These are phyloP conservation scores for Margaritispora aquatica DNA, from an alignment of 495 filamentous ascomycete species.

Conservation along the genomic window DNA sequence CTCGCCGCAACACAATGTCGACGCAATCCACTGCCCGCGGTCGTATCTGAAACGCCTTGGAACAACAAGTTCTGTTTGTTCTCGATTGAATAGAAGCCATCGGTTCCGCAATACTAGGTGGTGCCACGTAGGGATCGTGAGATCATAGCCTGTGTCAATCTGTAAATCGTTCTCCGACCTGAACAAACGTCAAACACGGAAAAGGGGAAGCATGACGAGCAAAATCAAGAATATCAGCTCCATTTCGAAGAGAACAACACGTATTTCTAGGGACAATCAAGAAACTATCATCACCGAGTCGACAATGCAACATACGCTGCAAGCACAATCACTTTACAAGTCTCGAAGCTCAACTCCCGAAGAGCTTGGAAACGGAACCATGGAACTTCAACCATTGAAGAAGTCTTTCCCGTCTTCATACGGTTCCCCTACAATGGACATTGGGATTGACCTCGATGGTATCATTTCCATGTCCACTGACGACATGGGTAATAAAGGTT, in stretches of 20 bases:
- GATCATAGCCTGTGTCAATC: neutral
- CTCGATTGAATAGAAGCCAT: neutral
- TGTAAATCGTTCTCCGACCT: neutral
- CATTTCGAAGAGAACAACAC: slow-evolving; percentile 18
- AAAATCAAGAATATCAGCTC: neutral
- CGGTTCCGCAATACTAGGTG: neutral
- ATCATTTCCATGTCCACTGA: slow-evolving; percentile 10
- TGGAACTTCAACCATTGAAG: too few relatives aligned
- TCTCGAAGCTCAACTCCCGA: slow-evolving; percentile 2
- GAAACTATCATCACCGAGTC: slow-evolving; percentile 4
- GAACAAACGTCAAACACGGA: neutral
- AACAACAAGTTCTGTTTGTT: neutral
- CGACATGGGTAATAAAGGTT: slow-evolving; percentile 18
- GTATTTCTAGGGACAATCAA: slow-evolving; percentile 14
- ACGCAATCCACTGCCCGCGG: slow-evolving; percentile 3
- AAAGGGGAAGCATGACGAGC: neutral
- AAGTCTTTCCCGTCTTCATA: too few relatives aligned
- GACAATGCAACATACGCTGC: neutral
- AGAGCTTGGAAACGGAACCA: slow-evolving; percentile 8
- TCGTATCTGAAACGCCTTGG: slow-evolving; percentile 11
- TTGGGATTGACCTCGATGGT: slow-evolving; percentile 8
- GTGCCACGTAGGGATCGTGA: neutral
- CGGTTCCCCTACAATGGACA: slow-evolving; percentile 5
- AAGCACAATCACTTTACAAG: too few relatives aligned
- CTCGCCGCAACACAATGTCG: slow-evolving; percentile 14